Base-by-base conservation (phyloP, 2,329 filamentous ascomycete genomes). In the Cladophialophora carrionii region DNA sequence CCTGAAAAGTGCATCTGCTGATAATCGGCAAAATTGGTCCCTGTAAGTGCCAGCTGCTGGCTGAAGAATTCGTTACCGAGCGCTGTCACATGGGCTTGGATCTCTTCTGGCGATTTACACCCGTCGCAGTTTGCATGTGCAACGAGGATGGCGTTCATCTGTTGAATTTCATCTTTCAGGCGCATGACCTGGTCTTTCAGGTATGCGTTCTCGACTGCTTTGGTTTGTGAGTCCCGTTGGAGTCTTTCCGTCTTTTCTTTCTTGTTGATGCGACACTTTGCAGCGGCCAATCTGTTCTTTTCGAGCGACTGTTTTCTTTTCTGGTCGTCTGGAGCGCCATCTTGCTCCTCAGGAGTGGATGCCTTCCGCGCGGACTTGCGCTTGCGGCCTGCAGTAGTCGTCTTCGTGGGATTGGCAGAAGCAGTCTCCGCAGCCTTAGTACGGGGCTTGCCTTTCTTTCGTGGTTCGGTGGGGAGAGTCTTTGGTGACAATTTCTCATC, bases 261-360 rank as follows among this genome's bases (percentile, higher is more conserved):
- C 59, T 72, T 72, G 59, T 72, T 72, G 63, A 70, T 63, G 10
- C 71, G 69, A 57, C 71, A 72, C 55, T 72, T 72, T n/a, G 70
- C 70, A 22, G 71, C 71, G 5, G 71, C 71, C n/a, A 72, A 49
- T 51, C 71, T 60, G 48, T 72, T 72, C 65, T 71, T 71, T 60
- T 72, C 71, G 20, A 72, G 63, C 10, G 70, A 72, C 48, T 71
- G 69, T 54, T 67, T 71, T 63, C 71, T 62, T 62, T 71, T 72
- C n/a, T 68, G 64, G 9, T 67, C 67, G 17, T 71, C 69, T 34
- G 66, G 66, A 1, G 55, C 51, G 29, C 61, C 58, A 37, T 43
- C 60, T 41, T 48, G 22, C 17, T 67, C 59, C 2, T 58, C 52
- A 8, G 62, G 58, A 29, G 57, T 62, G n/a, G 70, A 65, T 20